Conservation (phyloP, 179 eudicot genomes). For the Monotropa hypopitys region DNA sequence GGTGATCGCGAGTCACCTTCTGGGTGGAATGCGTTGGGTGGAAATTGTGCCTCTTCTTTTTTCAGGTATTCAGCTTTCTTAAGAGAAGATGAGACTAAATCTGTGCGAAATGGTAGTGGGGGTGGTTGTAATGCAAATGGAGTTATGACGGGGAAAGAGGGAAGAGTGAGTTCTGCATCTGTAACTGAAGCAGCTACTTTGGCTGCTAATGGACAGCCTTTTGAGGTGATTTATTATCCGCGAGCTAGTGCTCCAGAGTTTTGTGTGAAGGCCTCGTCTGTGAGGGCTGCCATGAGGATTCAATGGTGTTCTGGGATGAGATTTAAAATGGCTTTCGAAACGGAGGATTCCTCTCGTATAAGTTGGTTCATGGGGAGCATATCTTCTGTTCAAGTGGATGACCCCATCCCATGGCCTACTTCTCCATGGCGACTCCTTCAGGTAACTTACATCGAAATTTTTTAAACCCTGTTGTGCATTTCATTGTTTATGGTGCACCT, state of each 20-base stretch:
- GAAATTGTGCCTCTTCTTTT: constrained; percentile 23
- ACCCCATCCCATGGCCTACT: constrained; percentile 72
- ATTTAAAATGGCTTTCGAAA: constrained; percentile 94
- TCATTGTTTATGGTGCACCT: background rate
- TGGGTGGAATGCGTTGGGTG: constrained; percentile 58
- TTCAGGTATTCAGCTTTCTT: constrained; percentile 40
- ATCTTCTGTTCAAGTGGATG: constrained; percentile 63
- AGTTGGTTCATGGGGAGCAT: constrained; percentile 98
- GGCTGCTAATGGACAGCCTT: constrained; percentile 63
- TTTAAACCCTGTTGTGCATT: background rate
- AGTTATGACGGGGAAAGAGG: constrained; percentile 18
- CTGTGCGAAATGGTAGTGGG: constrained; percentile 25
- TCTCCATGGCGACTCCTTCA: constrained; percentile 95
- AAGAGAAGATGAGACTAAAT: constrained; percentile 33
- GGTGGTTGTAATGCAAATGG: constrained; percentile 20
- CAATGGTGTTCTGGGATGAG: constrained; percentile 90
- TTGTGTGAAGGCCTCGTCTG: constrained; percentile 64
- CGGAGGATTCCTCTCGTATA: constrained; percentile 83
- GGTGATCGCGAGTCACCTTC: constrained; percentile 32
- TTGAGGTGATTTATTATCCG: constrained; percentile 84
- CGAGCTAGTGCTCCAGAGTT: constrained; percentile 90
- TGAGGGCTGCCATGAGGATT: constrained; percentile 54
- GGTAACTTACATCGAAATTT: constrained; percentile 25
- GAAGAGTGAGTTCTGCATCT: constrained; percentile 43
- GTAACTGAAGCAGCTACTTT: constrained; percentile 54